Evolutionary conservation across 768 basidiomycete genomes (phyloP).

Genomic region (Cytidiella melzeri): DNA sequence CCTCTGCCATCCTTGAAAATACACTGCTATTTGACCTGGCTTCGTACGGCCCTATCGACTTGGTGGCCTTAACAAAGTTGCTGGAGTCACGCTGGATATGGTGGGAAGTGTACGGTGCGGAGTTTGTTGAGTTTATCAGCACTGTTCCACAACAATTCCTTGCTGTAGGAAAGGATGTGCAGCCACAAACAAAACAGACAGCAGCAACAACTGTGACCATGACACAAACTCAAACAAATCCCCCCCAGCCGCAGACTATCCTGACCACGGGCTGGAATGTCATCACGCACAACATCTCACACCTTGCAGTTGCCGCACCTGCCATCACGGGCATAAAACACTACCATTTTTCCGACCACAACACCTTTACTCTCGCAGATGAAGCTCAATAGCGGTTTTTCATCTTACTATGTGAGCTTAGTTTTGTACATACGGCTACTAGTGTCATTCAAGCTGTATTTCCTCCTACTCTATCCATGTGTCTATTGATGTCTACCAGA

Average conservation of each 20-base stretch:
- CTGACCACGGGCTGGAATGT: not conserved
- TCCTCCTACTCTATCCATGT: not conserved
- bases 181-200: no score
- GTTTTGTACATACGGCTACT: not conserved
- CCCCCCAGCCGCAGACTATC: not conserved
- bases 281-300: not conserved
- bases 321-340: not conserved
- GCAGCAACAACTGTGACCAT: no score
- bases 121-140: not conserved
- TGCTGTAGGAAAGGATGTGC: not conserved
- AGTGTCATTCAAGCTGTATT: not conserved
- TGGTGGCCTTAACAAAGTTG: not conserved
- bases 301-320: not conserved
- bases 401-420: not conserved
- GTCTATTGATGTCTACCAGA: not conserved
- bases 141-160: not conserved
- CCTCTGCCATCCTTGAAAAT: slow-evolving; percentile 4
- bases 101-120: not conserved
- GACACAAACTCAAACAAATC: no score
- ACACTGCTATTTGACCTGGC: not conserved
- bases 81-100: not conserved
- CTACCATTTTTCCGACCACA: not conserved
- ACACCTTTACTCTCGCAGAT: no score
- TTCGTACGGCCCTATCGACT: not conserved
- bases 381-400: no score